These are phyloP conservation scores for Parachlorella kessleri DNA, from an alignment of 139 green algal genomes.

Conservation along the genomic window DNA sequence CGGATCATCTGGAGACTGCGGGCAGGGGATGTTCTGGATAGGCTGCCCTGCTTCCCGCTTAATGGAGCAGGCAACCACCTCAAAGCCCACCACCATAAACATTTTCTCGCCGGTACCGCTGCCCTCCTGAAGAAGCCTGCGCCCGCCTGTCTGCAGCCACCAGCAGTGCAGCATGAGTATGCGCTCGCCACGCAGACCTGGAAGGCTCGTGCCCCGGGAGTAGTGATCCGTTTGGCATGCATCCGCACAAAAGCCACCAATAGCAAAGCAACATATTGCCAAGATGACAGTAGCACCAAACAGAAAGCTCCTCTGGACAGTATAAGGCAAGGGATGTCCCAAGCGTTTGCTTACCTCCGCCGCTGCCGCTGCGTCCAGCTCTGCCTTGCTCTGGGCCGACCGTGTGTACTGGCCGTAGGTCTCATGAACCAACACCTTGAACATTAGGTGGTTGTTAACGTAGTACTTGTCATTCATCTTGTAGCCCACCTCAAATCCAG, in stretches of 20 bases:
- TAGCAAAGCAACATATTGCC: too few relatives aligned
- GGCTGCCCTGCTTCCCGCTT: conserved; percentile 54
- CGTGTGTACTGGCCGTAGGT: conserved; percentile 78
- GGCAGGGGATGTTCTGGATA: conserved; percentile 72
- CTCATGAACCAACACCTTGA: conserved; percentile 93
- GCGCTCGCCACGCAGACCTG: too few relatives aligned
- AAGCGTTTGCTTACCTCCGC: conserved; percentile 38
- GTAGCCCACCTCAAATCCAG: conserved; percentile 89
- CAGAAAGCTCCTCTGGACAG: too few relatives aligned
- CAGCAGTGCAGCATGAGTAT: too few relatives aligned
- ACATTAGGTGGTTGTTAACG: conserved; percentile 96
- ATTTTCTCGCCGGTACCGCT: conserved; percentile 26
- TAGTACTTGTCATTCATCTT: conserved; percentile 72
- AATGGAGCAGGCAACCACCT: conserved; percentile 90
- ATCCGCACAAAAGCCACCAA: too few relatives aligned
- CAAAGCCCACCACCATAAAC: conserved; percentile 92
- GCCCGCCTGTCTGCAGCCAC: conserved; percentile 6
- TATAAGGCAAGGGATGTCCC: not conserved
- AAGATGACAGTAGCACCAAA: too few relatives aligned
- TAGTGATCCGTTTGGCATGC: too few relatives aligned
- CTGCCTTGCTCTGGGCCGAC: conserved; percentile 28
- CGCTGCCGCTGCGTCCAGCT: conserved; percentile 55
- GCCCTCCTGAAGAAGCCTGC: conserved; percentile 20
- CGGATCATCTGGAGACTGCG: conserved; percentile 43
- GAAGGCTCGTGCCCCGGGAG: too few relatives aligned